Conservation (phyloP, 768 basidiomycete genomes). For the Mycena venus region DNA sequence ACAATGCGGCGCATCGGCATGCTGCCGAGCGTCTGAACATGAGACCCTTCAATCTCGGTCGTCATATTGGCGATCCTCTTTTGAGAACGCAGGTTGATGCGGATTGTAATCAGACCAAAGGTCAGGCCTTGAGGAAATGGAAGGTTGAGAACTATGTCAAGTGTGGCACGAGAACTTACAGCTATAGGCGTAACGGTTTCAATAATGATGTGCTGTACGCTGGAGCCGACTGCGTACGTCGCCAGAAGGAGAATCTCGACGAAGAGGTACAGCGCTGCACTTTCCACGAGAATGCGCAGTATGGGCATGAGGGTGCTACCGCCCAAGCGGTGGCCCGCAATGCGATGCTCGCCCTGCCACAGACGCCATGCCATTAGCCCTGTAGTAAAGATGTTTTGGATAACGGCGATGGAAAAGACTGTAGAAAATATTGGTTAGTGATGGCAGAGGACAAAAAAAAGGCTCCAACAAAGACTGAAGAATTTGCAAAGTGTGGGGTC, state of each 20-base stretch:
- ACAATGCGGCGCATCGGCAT: background rate
- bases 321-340: conserved; percentile 15
- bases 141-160: no score
- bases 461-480: no score
- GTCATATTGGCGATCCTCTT: no score
- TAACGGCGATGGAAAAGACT: conserved; percentile 35
- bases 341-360: conserved; percentile 26
- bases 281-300: conserved; percentile 33
- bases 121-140: background rate
- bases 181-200: conserved; percentile 32
- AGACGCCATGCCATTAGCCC: conserved; percentile 36
- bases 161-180: no score
- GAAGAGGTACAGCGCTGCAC: conserved; percentile 34
- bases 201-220: conserved; percentile 36
- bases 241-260: conserved; percentile 33
- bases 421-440: conserved; percentile 27
- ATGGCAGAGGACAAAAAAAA: conserved; percentile 24
- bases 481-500: no score
- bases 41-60: no score
- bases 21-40: background rate
- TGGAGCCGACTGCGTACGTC: conserved; percentile 29
- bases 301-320: conserved; percentile 25
- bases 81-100: background rate
- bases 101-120: background rate
- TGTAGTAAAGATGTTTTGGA: conserved; percentile 37